Evolutionary conservation across 1,284 basidiomycete genomes (phyloP).

Genomic region (Leccinum fallax): DNA sequence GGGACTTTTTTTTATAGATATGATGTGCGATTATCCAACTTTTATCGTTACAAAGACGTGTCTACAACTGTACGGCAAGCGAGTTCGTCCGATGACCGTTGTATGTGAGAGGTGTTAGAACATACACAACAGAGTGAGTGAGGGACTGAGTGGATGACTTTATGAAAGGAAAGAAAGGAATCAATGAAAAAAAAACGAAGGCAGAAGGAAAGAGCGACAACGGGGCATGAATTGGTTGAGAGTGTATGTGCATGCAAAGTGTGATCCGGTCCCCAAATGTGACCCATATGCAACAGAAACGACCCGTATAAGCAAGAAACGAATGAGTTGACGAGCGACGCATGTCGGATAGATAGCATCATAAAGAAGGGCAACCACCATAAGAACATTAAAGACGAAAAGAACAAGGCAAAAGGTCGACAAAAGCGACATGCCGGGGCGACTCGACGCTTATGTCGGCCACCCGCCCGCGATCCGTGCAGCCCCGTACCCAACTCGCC

Average conservation of each 20-base stretch:
- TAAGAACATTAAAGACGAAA: slow-evolving; percentile 19
- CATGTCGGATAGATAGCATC: slow-evolving; percentile 13
- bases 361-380: slow-evolving; percentile 14
- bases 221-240: slow-evolving; percentile 4
- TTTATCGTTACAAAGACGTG: slow-evolving; percentile 23
- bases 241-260: slow-evolving; percentile 6
- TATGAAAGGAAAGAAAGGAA: neutral
- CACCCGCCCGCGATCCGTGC: slow-evolving; percentile 71
- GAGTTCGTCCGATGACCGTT: neutral
- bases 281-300: slow-evolving; percentile 7
- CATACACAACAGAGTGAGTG: slow-evolving; percentile 13
- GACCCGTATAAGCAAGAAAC: slow-evolving; percentile 2
- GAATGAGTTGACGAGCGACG: slow-evolving; percentile 10
- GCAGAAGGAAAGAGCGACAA: slow-evolving; percentile 6
- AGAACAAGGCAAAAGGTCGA: neutral
- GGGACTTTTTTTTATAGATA: slow-evolving; percentile 12
- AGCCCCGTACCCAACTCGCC: slow-evolving; percentile 66
- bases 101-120: neutral
- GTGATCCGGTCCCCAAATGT: slow-evolving; percentile 8
- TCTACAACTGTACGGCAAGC: neutral
- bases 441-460: slow-evolving; percentile 45
- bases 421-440: neutral
- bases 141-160: slow-evolving; percentile 1
- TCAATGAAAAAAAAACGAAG: neutral
- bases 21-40: slow-evolving; percentile 12